These are phyloP conservation scores for Abrus precatorius DNA, from an alignment of 306 rosid genomes.

Conservation along the genomic window DNA sequence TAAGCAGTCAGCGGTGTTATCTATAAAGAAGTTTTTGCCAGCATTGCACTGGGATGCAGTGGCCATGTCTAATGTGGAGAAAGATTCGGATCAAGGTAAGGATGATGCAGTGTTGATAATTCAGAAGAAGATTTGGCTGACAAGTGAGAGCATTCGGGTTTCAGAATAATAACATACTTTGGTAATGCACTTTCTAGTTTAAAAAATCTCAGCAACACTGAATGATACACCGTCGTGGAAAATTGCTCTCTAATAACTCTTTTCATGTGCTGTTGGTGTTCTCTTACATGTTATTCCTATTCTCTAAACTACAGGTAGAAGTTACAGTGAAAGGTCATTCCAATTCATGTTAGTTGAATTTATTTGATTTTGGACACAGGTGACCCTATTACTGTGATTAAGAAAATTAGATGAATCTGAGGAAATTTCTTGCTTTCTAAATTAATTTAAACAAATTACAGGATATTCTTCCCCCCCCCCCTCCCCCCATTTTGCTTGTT, in stretches of 20 bases:
- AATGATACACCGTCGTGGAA: conserved; percentile 6
- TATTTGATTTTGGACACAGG: conserved; percentile 27
- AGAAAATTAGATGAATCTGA: conserved; percentile 46
- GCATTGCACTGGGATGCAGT: conserved; percentile 89
- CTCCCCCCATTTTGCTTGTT: neutral
- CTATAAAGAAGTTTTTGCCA: conserved; percentile 69
- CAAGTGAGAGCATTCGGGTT: conserved; percentile 71
- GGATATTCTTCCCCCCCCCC: neutral
- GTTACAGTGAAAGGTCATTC: conserved; percentile 45
- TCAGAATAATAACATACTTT: conserved; percentile 54
- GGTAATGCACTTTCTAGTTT: neutral
- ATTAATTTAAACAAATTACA: conserved; percentile 30
- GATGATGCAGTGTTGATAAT: conserved; percentile 69
- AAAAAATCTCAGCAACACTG: conserved; percentile 34
- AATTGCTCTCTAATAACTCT: conserved; percentile 19
- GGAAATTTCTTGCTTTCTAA: conserved; percentile 17
- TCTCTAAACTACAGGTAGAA: conserved; percentile 47
- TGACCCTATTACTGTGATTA: conserved; percentile 30
- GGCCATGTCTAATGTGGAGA: conserved; percentile 52
- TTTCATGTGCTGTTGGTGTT: conserved; percentile 36
- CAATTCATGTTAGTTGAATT: conserved; percentile 44
- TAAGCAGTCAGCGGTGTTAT: conserved; percentile 69
- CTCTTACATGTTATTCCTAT: conserved; percentile 31
- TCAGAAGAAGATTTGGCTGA: conserved; percentile 93
- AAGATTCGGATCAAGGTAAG: conserved; percentile 49